A percentile compares a stretch with the other conserved stretches of the same genome.
Evolutionary conservation across 2,329 filamentous ascomycete genomes (phyloP).

Genomic region (Ophiostoma quercus): DNA sequence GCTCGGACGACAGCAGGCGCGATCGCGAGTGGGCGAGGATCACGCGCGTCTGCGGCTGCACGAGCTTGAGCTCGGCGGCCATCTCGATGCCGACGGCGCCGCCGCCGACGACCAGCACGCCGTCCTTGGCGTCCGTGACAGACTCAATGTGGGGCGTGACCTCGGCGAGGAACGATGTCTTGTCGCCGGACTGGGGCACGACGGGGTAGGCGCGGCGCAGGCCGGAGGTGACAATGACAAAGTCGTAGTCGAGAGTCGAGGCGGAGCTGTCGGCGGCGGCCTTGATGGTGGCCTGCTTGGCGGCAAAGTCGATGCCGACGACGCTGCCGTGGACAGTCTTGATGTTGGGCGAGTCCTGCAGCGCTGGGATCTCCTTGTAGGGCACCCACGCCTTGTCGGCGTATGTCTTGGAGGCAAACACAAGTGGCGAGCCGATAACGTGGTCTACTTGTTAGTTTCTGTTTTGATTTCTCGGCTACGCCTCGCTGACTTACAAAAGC

Average conservation of each 20-base stretch:
- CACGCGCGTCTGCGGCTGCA: conserved; percentile 60
- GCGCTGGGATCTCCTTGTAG: conserved; percentile 60
- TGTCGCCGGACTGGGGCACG: conserved; percentile 60
- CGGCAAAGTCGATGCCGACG: conserved; percentile 52
- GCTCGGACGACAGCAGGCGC: conserved; percentile 67
- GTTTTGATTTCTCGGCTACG: neutral
- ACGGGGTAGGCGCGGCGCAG: conserved; percentile 65
- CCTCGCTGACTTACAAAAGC: conserved; percentile 56
- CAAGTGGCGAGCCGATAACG: conserved; percentile 68
- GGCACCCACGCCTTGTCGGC: conserved; percentile 65
- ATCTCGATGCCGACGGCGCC: conserved; percentile 78
- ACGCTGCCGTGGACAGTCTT: conserved; percentile 62
- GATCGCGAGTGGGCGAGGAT: conserved; percentile 68
- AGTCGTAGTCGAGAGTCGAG: conserved; percentile 59
- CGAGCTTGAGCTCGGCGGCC: conserved; percentile 68
- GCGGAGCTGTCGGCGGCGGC: conserved; percentile 33
- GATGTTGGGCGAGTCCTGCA: conserved; percentile 55
- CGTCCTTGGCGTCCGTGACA: conserved; percentile 48
- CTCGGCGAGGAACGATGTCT: conserved; percentile 60
- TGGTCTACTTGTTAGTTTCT: conserved; percentile 50
- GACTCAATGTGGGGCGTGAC: conserved; percentile 54
- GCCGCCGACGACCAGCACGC: conserved; percentile 69
- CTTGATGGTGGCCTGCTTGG: conserved; percentile 55
- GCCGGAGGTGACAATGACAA: conserved; percentile 67
- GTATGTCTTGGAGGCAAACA: conserved; percentile 58